These are phyloP conservation scores for Fusarium nanum DNA, from an alignment of 2,329 filamentous ascomycete genomes.

Conservation along the genomic window DNA sequence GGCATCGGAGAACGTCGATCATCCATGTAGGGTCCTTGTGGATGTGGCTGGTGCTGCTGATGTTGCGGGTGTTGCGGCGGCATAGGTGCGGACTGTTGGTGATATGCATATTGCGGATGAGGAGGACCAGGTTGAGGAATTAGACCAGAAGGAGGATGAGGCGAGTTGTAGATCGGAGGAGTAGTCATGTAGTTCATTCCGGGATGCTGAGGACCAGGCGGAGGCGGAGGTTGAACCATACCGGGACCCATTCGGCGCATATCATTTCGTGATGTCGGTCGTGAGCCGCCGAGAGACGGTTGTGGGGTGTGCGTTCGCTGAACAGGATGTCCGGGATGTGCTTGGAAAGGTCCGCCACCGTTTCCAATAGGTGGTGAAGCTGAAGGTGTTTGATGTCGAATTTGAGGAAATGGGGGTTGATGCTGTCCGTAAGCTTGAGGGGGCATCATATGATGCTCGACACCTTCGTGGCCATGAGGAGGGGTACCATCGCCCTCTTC, in stretches of 20 bases:
- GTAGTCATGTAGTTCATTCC: conserved; percentile 88
- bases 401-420: conserved; percentile 76
- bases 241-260: conserved; percentile 80
- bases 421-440: conserved; percentile 74
- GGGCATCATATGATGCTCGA: conserved; percentile 72
- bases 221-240: conserved; percentile 69
- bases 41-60: not conserved
- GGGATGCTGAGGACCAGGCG: conserved; percentile 65
- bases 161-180: conserved; percentile 83
- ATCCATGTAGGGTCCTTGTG: conserved; percentile 74
- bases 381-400: conserved; percentile 84
- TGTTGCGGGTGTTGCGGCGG: conserved; percentile 56
- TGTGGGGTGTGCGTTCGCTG: conserved; percentile 84
- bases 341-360: conserved; percentile 76
- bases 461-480: conserved; percentile 70
- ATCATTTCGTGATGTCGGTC: conserved; percentile 79
- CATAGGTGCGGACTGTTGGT: conserved; percentile 33
- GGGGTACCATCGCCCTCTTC: conserved; percentile 78
- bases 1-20: conserved; percentile 67
- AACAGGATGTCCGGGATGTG: conserved; percentile 53
- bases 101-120: conserved; percentile 40
- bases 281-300: conserved; percentile 74
- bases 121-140: conserved; percentile 40
- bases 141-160: conserved; percentile 41
- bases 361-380: conserved; percentile 90